Conservation (phyloP, 257 asterid species). For the Fraxinus pennsylvanica region DNA sequence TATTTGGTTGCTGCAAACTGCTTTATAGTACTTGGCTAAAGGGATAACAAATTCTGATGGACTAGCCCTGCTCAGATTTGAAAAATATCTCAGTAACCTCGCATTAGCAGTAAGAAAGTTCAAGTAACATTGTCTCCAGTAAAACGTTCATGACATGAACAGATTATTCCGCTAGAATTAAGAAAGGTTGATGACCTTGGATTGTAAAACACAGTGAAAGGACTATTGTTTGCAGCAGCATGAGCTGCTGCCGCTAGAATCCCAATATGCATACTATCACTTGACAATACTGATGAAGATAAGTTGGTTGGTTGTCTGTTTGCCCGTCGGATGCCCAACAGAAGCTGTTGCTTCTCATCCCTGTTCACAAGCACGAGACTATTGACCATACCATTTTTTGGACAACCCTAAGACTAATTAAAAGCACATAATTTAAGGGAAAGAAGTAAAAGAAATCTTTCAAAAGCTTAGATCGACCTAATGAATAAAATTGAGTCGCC, state of each 20-base stretch:
- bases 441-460: neutral
- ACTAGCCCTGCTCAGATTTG: constrained; percentile 22
- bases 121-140: neutral
- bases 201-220: constrained; percentile 33
- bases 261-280: constrained; percentile 41
- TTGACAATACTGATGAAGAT: constrained; percentile 36
- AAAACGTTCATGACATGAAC: neutral
- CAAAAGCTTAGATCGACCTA: constrained; percentile 19
- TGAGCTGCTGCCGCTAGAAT: constrained; percentile 40
- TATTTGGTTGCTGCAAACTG: constrained; percentile 16
- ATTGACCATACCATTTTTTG: neutral
- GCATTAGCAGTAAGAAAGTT: neutral
- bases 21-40: constrained; percentile 21
- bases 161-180: neutral
- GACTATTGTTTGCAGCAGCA: constrained; percentile 39
- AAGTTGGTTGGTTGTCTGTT: constrained; percentile 31
- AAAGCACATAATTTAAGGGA: neutral
- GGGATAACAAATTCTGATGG: constrained; percentile 26
- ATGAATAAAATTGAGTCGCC: constrained; percentile 38
- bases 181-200: constrained; percentile 21
- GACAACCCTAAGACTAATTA: neutral
- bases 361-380: neutral
- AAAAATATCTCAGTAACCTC: neutral
- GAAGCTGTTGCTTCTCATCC: constrained; percentile 36
- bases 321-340: constrained; percentile 36